Base-by-base conservation (phyloP, 441 rosid genomes). In the Gossypium laxum region DNA sequence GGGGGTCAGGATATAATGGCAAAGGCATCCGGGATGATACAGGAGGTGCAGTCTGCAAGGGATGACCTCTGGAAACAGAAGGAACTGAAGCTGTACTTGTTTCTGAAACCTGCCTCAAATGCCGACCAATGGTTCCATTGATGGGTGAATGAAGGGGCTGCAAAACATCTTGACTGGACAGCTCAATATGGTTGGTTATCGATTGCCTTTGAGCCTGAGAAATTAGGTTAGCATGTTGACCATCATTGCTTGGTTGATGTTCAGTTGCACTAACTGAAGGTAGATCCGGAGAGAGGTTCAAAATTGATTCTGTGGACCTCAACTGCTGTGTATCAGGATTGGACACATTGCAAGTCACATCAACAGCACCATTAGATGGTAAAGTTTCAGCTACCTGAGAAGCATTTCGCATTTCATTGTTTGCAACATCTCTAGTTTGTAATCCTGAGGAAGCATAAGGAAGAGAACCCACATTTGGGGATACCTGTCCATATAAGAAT, bases 1-100 rank as follows among this genome's bases (percentile, higher is more conserved):
- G 90, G 4, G 97, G 96, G 73, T 91, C 93, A 4, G n/a, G 65
- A 75, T n/a, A 72, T 22, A 71, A 14, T 8, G 81, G 80, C 8
- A 63, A 60, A 74, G 89, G 87, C 63, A 76, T 59, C 66, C 79
- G 81, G 7, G 81, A 72, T 67, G 72, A 72, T 69, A 70, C 78
- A 45, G 55, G 19, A 50, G 21, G 55, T 5, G 70, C 58, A 72
- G 73, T 74, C 64, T 78, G 90, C 45, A 67, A 65, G 21, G 79
- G 59, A 73, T 1, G 80, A 73, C 63, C 77, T 54, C 34, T 69
- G 72, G 71, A 56, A 64, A 72, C 75, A 5, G 75, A 28, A 41
- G 77, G 26, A 66, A 59, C 3, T 51, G 82, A 61, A 14, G 24
- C 64, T 26, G 74, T 41, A 60, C 75, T 67, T 11, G 75, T 17